These are phyloP conservation scores for Fomitopsis palustris DNA, from an alignment of 1,284 basidiomycete species.

Conservation along the genomic window DNA sequence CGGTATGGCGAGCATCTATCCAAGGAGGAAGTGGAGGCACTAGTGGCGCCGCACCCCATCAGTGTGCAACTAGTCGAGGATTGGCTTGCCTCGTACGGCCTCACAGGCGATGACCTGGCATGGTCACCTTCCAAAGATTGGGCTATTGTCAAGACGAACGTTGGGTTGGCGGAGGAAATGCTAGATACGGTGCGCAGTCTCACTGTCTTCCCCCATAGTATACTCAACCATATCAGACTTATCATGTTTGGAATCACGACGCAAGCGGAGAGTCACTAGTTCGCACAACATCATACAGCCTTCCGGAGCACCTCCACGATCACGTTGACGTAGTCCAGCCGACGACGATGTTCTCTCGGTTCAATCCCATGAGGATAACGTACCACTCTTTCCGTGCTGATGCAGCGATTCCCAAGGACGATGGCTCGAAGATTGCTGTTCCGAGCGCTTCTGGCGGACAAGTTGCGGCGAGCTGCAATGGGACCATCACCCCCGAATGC, in stretches of 20 bases:
- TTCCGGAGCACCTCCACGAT: constrained; percentile 56
- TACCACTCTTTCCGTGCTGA: constrained; percentile 30
- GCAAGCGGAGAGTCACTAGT: constrained; percentile 50
- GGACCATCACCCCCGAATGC: constrained; percentile 53
- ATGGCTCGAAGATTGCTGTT: constrained; percentile 25
- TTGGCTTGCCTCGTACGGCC: constrained; percentile 60
- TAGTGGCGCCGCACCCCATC: constrained; percentile 55
- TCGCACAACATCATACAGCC: constrained; percentile 65
- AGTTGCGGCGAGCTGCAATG: constrained; percentile 50
- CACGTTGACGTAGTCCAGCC: constrained; percentile 74
- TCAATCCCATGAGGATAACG: constrained; percentile 43
- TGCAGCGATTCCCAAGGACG: constrained; percentile 18
- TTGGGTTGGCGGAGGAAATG: constrained; percentile 63
- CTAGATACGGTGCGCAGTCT: constrained; percentile 53
- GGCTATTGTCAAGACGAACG: constrained; percentile 57
- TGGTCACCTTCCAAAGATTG: constrained; percentile 67
- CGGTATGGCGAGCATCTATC: constrained; percentile 69
- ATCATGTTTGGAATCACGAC: constrained; percentile 56
- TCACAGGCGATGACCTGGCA: constrained; percentile 41
- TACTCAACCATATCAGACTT: constrained; percentile 40
- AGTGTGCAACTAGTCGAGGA: constrained; percentile 51
- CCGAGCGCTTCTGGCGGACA: constrained; percentile 33
- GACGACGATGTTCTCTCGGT: constrained; percentile 65
- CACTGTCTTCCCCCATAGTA: background rate
- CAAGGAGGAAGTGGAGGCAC: constrained; percentile 56